These are phyloP conservation scores for Podospora fimiseda DNA, from an alignment of 495 filamentous ascomycete genomes.

Conservation along the genomic window DNA sequence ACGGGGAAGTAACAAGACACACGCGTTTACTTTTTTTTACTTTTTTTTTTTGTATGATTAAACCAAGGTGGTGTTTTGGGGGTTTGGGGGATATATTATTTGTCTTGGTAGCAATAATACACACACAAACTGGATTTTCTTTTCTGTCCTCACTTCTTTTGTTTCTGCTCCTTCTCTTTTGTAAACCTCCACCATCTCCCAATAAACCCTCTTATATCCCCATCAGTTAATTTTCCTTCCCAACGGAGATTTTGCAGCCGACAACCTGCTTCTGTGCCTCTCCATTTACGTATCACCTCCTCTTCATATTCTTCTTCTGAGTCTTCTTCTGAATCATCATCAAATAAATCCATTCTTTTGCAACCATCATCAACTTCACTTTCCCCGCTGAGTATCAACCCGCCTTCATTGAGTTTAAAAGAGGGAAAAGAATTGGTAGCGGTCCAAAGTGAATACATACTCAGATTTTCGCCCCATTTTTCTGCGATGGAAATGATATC, in stretches of 20 bases:
- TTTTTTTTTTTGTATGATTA: too few species aligned
- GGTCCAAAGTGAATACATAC: neutral
- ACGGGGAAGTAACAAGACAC: constrained; percentile 1
- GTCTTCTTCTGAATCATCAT: neutral
- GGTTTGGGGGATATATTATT: too few species aligned
- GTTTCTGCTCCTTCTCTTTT: neutral
- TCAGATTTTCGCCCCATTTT: neutral
- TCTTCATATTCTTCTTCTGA: neutral
- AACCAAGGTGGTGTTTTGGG: too few species aligned
- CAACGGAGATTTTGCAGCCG: neutral
- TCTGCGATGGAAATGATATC: neutral
- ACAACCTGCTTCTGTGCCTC: neutral
- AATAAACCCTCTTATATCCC: neutral
- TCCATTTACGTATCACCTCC: neutral
- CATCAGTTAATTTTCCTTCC: neutral
- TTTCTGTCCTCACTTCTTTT: neutral
- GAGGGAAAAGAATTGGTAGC: too few species aligned
- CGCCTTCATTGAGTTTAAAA: too few species aligned
- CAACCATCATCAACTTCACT: neutral
- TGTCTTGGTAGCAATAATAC: too few species aligned
- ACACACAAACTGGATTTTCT: neutral
- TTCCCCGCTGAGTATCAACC: neutral
- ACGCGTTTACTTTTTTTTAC: too few species aligned
- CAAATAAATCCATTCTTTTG: neutral
- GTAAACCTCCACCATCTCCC: neutral